Conservation (phyloP, 148 eudicot genomes). For the Chenopodium berlandieri region DNA sequence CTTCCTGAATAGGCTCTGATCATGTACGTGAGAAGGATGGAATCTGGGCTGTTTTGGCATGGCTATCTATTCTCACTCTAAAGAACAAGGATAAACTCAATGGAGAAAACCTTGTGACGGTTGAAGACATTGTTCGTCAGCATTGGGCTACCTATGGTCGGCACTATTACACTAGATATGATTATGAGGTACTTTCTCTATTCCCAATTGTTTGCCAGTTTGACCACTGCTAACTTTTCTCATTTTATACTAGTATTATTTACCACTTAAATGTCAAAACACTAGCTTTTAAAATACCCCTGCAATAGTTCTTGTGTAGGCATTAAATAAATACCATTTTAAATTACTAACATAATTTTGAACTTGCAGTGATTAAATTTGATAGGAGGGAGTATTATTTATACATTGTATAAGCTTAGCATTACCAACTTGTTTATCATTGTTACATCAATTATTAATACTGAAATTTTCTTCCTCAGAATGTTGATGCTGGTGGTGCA, state of each 20-base stretch:
- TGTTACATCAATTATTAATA: neutral
- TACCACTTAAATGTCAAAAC: neutral
- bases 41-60: conserved; percentile 98
- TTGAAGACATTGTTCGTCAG: conserved; percentile 93
- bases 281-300: neutral
- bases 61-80: conserved; percentile 85
- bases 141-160: conserved; percentile 95
- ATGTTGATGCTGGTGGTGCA: conserved; percentile 90
- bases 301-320: neutral
- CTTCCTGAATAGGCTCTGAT: conserved; percentile 66
- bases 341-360: neutral
- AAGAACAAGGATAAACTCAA: conserved; percentile 70
- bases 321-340: neutral
- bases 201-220: neutral
- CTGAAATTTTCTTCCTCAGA: conserved; percentile 37
- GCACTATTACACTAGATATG: conserved; percentile 91
- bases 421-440: neutral
- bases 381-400: neutral
- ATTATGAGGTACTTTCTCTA: conserved; percentile 65
- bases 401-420: neutral
- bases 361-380: neutral
- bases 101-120: conserved; percentile 78
- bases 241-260: neutral
- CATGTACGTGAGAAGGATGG: conserved; percentile 98
- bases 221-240: neutral